Conservation (phyloP, 2,329 filamentous ascomycete genomes). For the Cladosporium sp. region DNA sequence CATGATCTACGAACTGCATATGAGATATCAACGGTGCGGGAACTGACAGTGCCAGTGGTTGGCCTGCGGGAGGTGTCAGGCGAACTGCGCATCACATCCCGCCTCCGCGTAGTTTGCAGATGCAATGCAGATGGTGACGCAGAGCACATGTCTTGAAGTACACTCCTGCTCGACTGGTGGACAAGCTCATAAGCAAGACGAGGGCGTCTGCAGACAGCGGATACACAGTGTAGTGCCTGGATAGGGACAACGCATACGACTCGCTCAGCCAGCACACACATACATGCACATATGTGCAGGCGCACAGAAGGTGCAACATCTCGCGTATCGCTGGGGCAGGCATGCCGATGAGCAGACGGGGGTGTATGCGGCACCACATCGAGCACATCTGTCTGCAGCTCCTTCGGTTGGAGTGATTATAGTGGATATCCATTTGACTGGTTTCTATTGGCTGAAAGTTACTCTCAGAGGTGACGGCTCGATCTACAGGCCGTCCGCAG, state of each 20-base stretch:
- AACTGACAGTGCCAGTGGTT: not conserved
- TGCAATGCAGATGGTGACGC: constrained; percentile 1
- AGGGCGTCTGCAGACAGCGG: not conserved
- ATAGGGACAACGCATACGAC: not conserved
- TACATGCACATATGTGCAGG: not conserved
- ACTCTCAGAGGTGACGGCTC: not conserved
- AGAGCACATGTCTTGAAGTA: not conserved
- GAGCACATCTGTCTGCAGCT: not conserved
- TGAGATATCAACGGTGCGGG: not conserved
- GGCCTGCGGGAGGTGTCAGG: not conserved
- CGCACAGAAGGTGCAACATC: constrained; percentile 2
- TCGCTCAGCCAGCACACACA: not conserved
- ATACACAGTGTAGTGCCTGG: not conserved
- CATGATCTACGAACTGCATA: not conserved
- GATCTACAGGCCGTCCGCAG: not conserved
- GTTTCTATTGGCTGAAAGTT: not conserved
- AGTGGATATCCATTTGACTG: not conserved
- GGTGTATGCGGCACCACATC: not conserved
- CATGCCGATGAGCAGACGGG: not conserved
- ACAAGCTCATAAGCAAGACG: no score
- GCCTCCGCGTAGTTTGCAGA: not conserved
- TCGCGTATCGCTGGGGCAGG: constrained; percentile 9
- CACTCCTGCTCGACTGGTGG: no score
- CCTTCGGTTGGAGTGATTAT: not conserved
- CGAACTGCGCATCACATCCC: not conserved